Percentiles rank a stretch among this genome's conserved stretches.
These are phyloP conservation scores for Monosporascus sp. DNA, from an alignment of 2,329 filamentous ascomycete genomes.

Conservation along the genomic window DNA sequence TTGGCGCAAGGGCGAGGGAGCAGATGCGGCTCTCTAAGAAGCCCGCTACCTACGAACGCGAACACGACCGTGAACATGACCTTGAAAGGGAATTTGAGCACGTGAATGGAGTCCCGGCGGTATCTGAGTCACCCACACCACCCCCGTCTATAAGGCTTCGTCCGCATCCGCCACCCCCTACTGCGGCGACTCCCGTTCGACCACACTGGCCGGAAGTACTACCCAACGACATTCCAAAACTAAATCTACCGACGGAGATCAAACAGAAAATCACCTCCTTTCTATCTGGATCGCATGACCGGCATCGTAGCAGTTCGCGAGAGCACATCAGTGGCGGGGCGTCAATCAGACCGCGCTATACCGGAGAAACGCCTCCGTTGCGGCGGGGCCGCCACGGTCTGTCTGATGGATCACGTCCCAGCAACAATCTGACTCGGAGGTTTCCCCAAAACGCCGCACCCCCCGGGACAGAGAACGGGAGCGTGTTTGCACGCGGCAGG, in stretches of 20 bases:
- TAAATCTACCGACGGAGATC: slow-evolving; percentile 22
- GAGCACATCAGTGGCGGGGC: slow-evolving; percentile 9
- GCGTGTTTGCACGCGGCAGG: slow-evolving; percentile 14
- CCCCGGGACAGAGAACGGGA: slow-evolving; percentile 21
- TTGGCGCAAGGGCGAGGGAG: too few species aligned
- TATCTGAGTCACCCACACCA: slow-evolving; percentile 14
- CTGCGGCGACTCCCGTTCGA: slow-evolving; percentile 12
- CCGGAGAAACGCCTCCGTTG: slow-evolving; percentile 16
- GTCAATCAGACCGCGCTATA: slow-evolving; percentile 5
- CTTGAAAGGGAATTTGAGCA: too few species aligned
- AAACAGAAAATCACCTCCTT: slow-evolving; percentile 23
- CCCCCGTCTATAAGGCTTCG: slow-evolving; percentile 14
- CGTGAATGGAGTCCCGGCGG: too few species aligned
- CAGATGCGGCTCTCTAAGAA: too few species aligned
- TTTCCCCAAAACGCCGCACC: slow-evolving; percentile 14
- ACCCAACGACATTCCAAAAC: slow-evolving; percentile 19
- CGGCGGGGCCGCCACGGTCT: slow-evolving; percentile 21
- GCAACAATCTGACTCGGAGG: slow-evolving; percentile 22
- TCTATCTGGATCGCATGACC: slow-evolving; percentile 19
- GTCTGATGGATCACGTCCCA: slow-evolving; percentile 24
- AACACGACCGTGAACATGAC: too few species aligned
- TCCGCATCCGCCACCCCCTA: slow-evolving; percentile 13
- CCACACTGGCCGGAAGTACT: slow-evolving; percentile 18
- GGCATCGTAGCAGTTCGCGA: slow-evolving; percentile 26
- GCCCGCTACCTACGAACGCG: too few species aligned